phyloP scores from a whole-genome alignment of 2,329 filamentous ascomycete species.

The Pestalotiopsis sp. region DNA sequence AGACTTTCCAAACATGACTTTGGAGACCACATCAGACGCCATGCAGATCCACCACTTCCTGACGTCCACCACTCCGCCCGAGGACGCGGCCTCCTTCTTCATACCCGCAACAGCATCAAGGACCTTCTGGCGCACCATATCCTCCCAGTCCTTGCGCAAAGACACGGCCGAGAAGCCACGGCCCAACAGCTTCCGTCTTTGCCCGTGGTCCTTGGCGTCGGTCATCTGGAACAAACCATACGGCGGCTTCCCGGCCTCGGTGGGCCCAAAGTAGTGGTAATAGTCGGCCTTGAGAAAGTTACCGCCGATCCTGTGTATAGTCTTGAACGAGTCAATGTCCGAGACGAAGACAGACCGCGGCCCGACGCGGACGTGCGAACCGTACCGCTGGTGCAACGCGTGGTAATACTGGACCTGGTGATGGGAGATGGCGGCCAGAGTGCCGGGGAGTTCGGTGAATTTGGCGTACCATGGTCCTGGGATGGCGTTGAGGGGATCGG shows the following conservation, averaged over 20 bases:
- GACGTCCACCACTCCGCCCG: not conserved
- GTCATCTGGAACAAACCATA: not conserved
- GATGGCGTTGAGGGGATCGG: not conserved
- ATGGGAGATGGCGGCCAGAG: not conserved
- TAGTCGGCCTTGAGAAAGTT: not conserved
- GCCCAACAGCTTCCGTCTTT: not conserved
- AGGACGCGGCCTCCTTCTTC: not conserved
- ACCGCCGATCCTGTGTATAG: not conserved
- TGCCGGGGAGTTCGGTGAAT: not conserved
- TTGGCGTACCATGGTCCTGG: not conserved
- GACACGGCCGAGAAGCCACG: not conserved
- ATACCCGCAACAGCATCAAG: not conserved
- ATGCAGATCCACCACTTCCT: not conserved
- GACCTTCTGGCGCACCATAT: not conserved
- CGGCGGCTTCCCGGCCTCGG: not conserved
- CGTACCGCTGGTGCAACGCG: not conserved
- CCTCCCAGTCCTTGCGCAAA: not conserved
- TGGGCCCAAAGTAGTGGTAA: not conserved
- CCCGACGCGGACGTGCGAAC: not conserved
- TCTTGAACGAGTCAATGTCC: not conserved
- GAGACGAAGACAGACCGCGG: not conserved
- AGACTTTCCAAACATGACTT: not conserved
- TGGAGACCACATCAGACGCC: not conserved
- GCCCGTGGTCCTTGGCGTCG: not conserved
- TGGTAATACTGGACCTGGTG: not conserved